These are phyloP conservation scores for Suillus americanus DNA, from an alignment of 768 basidiomycete genomes.

Conservation along the genomic window DNA sequence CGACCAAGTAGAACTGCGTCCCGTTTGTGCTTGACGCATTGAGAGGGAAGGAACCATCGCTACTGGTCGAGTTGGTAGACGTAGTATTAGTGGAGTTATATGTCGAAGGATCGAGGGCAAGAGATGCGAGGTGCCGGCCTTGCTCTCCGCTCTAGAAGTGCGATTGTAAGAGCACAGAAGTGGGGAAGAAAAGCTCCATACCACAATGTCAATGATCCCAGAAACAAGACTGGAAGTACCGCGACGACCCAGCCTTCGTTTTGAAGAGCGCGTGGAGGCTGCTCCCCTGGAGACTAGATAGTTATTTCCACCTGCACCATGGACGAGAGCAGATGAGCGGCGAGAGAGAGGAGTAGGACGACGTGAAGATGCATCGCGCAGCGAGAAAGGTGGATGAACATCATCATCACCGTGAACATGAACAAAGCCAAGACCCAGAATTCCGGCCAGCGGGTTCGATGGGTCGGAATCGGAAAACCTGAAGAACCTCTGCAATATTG, in stretches of 20 bases:
- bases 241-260: conserved; percentile 3
- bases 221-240: conserved; percentile 27
- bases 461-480: neutral
- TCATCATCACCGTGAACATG: neutral
- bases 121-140: conserved; percentile 22
- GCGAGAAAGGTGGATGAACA: neutral
- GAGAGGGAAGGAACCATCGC: conserved; percentile 38
- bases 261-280: neutral
- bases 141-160: neutral
- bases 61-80: conserved; percentile 27
- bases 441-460: neutral
- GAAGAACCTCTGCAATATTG: neutral
- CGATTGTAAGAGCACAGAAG: neutral
- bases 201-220: conserved; percentile 52
- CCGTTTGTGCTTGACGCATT: conserved; percentile 49
- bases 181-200: conserved; percentile 19
- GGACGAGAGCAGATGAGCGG: conserved; percentile 24
- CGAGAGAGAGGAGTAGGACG: conserved; percentile 10
- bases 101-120: conserved; percentile 18
- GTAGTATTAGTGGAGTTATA: conserved; percentile 1
- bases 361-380: neutral
- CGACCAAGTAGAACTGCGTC: conserved; percentile 42
- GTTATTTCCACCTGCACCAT: conserved; percentile 25
- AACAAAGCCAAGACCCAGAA: neutral
- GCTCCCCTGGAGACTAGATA: conserved; percentile 25